These are phyloP conservation scores for Anthracocystis setariae DNA, from an alignment of 1,284 basidiomycete species.

Conservation along the genomic window DNA sequence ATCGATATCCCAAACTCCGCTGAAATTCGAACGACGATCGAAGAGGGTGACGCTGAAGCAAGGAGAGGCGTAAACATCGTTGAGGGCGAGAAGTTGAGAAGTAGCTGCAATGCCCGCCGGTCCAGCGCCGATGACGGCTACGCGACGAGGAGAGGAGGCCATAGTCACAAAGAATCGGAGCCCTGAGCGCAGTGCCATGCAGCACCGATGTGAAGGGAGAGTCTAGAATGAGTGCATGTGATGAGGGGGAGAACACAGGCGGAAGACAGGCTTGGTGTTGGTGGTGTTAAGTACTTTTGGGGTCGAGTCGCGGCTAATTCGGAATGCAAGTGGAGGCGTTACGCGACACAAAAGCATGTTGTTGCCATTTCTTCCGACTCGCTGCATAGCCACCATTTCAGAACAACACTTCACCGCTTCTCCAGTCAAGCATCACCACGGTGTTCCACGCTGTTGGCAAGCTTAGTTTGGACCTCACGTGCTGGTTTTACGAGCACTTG, in stretches of 20 bases:
- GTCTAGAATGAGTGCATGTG: not conserved
- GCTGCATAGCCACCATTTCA: too few species aligned
- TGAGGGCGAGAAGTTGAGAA: slow-evolving; percentile 65
- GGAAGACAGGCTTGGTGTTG: not conserved
- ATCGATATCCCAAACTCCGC: slow-evolving; percentile 60
- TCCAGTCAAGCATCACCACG: too few species aligned
- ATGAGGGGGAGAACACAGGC: not conserved
- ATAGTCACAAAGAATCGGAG: not conserved
- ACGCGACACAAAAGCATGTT: too few species aligned
- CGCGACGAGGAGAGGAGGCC: slow-evolving; percentile 28
- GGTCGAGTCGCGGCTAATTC: too few species aligned
- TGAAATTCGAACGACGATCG: slow-evolving; percentile 38
- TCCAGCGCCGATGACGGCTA: slow-evolving; percentile 70
- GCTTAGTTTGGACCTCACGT: too few species aligned
- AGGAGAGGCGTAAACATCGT: not conserved
- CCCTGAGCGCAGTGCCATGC: not conserved
- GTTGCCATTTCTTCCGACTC: too few species aligned
- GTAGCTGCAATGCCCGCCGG: slow-evolving; percentile 69
- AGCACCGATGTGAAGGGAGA: not conserved
- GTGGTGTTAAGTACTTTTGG: too few species aligned
- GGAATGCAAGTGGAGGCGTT: too few species aligned
- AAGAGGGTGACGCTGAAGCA: slow-evolving; percentile 36
- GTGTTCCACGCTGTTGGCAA: too few species aligned
- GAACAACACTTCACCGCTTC: too few species aligned
- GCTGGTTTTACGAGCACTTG: too few species aligned